Base-by-base conservation (phyloP, 1,284 basidiomycete genomes). In the Cutaneotrichosporon mucoides region DNA sequence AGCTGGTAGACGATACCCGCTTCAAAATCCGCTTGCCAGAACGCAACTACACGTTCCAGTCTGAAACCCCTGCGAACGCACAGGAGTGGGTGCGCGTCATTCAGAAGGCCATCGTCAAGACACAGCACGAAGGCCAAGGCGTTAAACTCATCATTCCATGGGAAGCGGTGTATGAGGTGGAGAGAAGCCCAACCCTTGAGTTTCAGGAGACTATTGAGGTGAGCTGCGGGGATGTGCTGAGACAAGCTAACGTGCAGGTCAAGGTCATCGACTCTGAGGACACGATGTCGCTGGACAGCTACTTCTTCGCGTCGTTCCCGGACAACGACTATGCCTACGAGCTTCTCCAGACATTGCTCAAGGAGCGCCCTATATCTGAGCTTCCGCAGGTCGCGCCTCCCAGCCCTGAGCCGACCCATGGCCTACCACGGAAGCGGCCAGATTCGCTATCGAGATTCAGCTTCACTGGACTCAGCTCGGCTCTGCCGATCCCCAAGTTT, bases 81-180 rank as follows among this genome's bases (percentile, higher is more conserved):
- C 87, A 92, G 48, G 89, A 93, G 77, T 99, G 95, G 95, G 86
- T 98, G 42, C 92, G 93, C 73, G 86, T 89, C 3, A 86, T 99
- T 59, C 85, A 87, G 59, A 94, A 90, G 76, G 80, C 81, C 61
- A 92, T 96, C 60, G 92, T 97, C 80, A 92, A 92, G 71, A 88
- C 88, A 5, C 94, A 97, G 80, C 96, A 98, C 72, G 88, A 89
- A 81, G 94, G 94, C 0, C 92, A 97, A 67, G 90, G 86, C 67
- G 45, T 48, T 11, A 94, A 95, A 83, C 89, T 98, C 73, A 89
- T 92, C 43, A 93, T 99, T 54, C 95, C 95, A 0, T 90, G 97
- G 66, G 88, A 90, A 15, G 85, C 86, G 1, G 86, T 99, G 62
- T 79, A 92, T 46, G 92, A 95, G 66, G 87, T 97, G 35, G 92